Conservation (phyloP, 73 alveolate species). For the Stentor coeruleus region DNA sequence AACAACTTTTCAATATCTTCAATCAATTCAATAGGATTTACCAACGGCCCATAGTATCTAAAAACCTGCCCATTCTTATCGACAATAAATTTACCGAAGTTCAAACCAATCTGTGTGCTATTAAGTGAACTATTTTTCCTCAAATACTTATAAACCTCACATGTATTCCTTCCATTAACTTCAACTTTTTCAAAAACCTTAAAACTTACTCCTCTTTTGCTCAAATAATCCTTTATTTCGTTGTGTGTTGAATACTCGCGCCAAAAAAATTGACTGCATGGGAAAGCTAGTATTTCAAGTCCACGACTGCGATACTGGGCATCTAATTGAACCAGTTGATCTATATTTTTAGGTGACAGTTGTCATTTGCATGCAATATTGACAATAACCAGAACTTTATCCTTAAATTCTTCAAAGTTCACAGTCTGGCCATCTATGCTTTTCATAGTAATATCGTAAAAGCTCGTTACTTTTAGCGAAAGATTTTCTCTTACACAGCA, state of each 20-base stretch:
- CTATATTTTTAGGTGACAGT: slow-evolving; percentile 31
- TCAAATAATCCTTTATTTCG: slow-evolving; percentile 50
- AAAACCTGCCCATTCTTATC: slow-evolving; percentile 61
- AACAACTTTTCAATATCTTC: background rate
- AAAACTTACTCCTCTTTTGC: slow-evolving; percentile 48
- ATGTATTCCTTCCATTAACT: slow-evolving; percentile 64
- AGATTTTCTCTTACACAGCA: background rate
- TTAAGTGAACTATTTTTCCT: slow-evolving; percentile 47
- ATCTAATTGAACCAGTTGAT: slow-evolving; percentile 49
- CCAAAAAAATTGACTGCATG: slow-evolving; percentile 59
- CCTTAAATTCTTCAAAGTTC: background rate
- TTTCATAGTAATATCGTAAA: slow-evolving; percentile 9
- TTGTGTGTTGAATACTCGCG: slow-evolving; percentile 60
- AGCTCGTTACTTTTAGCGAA: background rate
- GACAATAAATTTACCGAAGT: slow-evolving; percentile 68
- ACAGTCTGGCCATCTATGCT: slow-evolving; percentile 3
- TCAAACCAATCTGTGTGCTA: slow-evolving; percentile 62
- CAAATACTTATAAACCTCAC: slow-evolving; percentile 61
- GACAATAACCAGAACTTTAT: slow-evolving; percentile 28
- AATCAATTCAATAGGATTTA: slow-evolving; percentile 15
- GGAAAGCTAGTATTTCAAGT: slow-evolving; percentile 67
- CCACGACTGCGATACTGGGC: slow-evolving; percentile 55
- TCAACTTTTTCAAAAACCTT: slow-evolving; percentile 61
- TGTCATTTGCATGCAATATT: slow-evolving; percentile 56
- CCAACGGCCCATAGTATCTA: slow-evolving; percentile 48